A percentile compares a stretch with the other conserved stretches of the same genome.
Evolutionary conservation across 305 asterid species (phyloP).

Genomic region (Withania somnifera): DNA sequence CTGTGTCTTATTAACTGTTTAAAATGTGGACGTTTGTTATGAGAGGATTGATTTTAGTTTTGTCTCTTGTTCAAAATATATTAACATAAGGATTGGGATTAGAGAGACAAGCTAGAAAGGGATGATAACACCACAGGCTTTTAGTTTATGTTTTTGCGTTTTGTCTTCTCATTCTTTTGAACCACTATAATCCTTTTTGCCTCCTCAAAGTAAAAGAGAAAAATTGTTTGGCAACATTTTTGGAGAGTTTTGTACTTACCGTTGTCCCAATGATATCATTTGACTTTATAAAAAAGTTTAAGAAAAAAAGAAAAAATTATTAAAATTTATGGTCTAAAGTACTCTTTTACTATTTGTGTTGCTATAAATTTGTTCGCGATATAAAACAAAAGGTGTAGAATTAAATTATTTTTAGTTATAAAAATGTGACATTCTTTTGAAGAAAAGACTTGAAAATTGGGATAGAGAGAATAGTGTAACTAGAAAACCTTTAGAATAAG

Average conservation of each 20-base stretch:
- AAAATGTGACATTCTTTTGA: no score
- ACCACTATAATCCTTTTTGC: constrained; percentile 3
- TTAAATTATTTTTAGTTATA: no score
- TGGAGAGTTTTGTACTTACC: background rate
- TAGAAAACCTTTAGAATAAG: background rate
- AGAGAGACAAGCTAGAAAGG: background rate
- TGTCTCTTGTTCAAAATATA: background rate
- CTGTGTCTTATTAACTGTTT: background rate
- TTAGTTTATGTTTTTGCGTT: background rate
- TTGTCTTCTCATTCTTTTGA: constrained; percentile 1
- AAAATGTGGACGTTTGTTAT: background rate
- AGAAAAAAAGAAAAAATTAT: no score
- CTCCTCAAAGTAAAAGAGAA: background rate
- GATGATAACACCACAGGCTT: background rate
- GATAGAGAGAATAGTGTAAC: no score
- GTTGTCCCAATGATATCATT: no score
- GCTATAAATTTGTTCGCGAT: no score
- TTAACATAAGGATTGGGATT: background rate
- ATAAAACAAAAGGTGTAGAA: no score
- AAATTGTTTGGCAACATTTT: background rate
- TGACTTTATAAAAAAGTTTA: no score
- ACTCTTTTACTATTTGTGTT: no score
- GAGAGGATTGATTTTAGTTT: background rate
- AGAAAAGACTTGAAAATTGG: no score
- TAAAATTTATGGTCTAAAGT: no score